Percentiles rank a stretch among this genome's conserved stretches.
phyloP scores from a whole-genome alignment of 192 early-diverging fungal species.

The Chytriomyces sp. region DNA sequence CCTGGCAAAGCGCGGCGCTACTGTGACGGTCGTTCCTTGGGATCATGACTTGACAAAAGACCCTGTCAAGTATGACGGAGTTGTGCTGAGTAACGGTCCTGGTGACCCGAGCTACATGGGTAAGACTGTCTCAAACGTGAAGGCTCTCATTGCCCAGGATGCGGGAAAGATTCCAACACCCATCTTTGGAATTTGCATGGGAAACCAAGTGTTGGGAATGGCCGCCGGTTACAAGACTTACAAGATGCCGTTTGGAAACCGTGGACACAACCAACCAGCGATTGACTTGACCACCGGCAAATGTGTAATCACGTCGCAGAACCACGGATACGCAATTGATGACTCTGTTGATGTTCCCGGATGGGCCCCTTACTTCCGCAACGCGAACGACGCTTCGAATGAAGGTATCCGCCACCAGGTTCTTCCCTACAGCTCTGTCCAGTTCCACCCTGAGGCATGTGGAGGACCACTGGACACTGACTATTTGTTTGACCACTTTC shows the following conservation, averaged over 20 bases:
- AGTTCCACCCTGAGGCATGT: slow-evolving; percentile 97
- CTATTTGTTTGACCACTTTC: slow-evolving; percentile 85
- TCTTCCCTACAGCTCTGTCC: slow-evolving; percentile 80
- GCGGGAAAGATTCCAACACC: slow-evolving; percentile 66
- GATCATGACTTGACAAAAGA: slow-evolving; percentile 74
- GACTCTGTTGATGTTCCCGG: slow-evolving; percentile 71
- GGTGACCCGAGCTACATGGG: slow-evolving; percentile 76
- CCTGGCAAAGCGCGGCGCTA: slow-evolving; percentile 76
- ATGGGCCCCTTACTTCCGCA: slow-evolving; percentile 89
- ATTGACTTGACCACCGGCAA: slow-evolving; percentile 74
- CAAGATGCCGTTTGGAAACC: slow-evolving; percentile 94
- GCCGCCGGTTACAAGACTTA: slow-evolving; percentile 84
- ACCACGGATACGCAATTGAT: slow-evolving; percentile 87
- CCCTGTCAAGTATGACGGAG: slow-evolving; percentile 72
- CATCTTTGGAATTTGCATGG: slow-evolving; percentile 98
- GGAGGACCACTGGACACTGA: slow-evolving; percentile 92
- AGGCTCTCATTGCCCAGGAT: slow-evolving; percentile 49
- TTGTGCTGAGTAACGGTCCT: slow-evolving; percentile 93
- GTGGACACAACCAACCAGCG: slow-evolving; percentile 95
- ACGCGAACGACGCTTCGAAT: slow-evolving; percentile 95
- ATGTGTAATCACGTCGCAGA: slow-evolving; percentile 94
- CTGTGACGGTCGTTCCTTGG: slow-evolving; percentile 89
- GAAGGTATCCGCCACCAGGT: slow-evolving; percentile 84
- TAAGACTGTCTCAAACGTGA: slow-evolving; percentile 74
- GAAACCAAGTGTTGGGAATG: slow-evolving; percentile 89